phyloP scores from a whole-genome alignment of 192 early-diverging fungal genomes.

The Coemansia sp. region DNA sequence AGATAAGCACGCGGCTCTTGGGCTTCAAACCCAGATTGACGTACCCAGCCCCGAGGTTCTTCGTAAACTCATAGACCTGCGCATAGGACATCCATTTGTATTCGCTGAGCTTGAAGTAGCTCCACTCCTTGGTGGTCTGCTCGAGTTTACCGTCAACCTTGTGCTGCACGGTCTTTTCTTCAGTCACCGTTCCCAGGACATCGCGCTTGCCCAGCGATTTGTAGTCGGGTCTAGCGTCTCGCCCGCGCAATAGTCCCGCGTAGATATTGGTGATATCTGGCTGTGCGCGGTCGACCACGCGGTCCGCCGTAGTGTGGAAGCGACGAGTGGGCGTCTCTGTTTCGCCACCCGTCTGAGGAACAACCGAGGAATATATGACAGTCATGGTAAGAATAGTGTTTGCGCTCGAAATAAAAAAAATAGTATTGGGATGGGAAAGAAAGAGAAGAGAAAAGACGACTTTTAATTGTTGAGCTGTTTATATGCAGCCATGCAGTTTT shows the following conservation, averaged over 20 bases:
- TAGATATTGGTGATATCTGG: slow-evolving; percentile 41
- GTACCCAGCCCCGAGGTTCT: slow-evolving; percentile 36
- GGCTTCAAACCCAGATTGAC: slow-evolving; percentile 36
- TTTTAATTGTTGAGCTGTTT: no score
- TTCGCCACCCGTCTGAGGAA: slow-evolving; percentile 32
- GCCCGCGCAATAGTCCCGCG: slow-evolving; percentile 29
- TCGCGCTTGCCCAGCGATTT: slow-evolving; percentile 48
- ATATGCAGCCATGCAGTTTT: neutral
- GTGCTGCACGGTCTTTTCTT: slow-evolving; percentile 44
- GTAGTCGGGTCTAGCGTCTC: slow-evolving; percentile 10
- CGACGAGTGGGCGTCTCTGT: slow-evolving; percentile 40
- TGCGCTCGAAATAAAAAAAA: neutral
- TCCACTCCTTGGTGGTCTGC: slow-evolving; percentile 83
- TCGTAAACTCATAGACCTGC: slow-evolving; percentile 29
- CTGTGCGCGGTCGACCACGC: slow-evolving; percentile 32
- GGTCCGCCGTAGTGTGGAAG: slow-evolving; percentile 34
- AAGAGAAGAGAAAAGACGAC: neutral
- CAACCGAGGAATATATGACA: slow-evolving; percentile 24
- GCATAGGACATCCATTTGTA: slow-evolving; percentile 55
- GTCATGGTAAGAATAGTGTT: slow-evolving; percentile 14
- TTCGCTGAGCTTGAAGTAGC: slow-evolving; percentile 79
- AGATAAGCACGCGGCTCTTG: slow-evolving; percentile 61
- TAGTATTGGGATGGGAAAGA: neutral
- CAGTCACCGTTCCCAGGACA: slow-evolving; percentile 41
- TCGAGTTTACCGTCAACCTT: slow-evolving; percentile 48